Percentiles rank a stretch among this genome's conserved stretches.
Conservation (phyloP, 1,284 basidiomycete genomes). For the Marasmius sp. region DNA sequence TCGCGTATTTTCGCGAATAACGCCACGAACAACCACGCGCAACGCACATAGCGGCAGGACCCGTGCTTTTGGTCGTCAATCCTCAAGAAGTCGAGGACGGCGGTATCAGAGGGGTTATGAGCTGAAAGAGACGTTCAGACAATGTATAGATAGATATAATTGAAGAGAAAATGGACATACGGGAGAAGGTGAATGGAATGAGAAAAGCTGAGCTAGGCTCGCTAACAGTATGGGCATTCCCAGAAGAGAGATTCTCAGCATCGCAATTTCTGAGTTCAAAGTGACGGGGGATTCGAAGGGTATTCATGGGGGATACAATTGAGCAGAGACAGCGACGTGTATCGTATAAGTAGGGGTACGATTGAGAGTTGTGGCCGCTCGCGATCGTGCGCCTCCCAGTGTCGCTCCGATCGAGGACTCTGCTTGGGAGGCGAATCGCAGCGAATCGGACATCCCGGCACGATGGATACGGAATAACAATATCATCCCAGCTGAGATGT, state of each 20-base stretch:
- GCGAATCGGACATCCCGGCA: too few species aligned
- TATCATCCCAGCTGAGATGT: too few species aligned
- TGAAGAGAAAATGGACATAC: background rate
- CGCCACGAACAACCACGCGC: background rate
- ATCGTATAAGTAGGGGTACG: too few species aligned
- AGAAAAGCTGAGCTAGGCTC: constrained; percentile 9
- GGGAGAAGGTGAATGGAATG: background rate
- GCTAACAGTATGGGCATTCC: background rate
- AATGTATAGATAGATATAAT: background rate
- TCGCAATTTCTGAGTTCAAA: background rate
- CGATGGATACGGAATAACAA: too few species aligned
- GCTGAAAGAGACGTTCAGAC: background rate
- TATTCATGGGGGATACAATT: background rate
- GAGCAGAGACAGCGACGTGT: too few species aligned
- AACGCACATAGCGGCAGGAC: background rate
- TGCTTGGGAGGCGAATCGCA: too few species aligned
- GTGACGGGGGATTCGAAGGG: background rate
- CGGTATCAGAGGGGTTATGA: background rate
- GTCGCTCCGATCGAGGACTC: too few species aligned
- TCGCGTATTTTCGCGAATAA: background rate
- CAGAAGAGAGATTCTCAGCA: background rate
- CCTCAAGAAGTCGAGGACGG: background rate
- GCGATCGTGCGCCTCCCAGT: too few species aligned
- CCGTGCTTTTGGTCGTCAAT: background rate
- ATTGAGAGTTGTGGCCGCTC: too few species aligned